Percentiles rank a stretch among this genome's conserved stretches.
phyloP scores from a whole-genome alignment of 345 rosid genomes.

The Balakata baccata region DNA sequence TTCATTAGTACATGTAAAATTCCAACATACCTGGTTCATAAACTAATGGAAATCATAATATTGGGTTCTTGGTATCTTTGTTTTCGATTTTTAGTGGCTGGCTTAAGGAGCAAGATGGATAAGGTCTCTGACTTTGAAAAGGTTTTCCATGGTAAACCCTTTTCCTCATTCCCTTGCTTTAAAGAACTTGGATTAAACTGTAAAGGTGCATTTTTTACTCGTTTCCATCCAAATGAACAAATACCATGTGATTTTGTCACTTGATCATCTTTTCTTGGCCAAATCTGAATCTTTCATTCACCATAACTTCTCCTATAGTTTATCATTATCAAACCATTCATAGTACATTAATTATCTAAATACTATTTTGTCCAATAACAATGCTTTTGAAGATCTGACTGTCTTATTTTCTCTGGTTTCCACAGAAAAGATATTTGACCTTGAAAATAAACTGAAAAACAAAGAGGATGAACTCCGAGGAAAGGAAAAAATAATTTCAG shows the following conservation, averaged over 20 bases:
- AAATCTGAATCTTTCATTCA: neutral
- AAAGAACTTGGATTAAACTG: conserved; percentile 7
- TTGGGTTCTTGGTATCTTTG: conserved; percentile 13
- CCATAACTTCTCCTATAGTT: neutral
- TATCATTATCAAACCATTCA: neutral
- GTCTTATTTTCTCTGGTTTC: conserved; percentile 10
- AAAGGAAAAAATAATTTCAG: conserved; percentile 51
- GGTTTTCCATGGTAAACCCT: conserved; percentile 51
- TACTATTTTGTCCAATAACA: neutral
- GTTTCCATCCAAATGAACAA: neutral
- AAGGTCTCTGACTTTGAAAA: conserved; percentile 49
- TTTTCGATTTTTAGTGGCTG: conserved; percentile 48
- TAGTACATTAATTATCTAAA: neutral
- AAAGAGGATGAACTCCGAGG: conserved; percentile 47
- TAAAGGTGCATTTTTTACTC: neutral
- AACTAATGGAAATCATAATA: conserved; percentile 2
- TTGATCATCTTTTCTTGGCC: neutral
- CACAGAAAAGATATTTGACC: conserved; percentile 54
- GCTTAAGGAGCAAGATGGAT: conserved; percentile 64
- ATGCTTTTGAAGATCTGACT: neutral
- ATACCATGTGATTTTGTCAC: neutral
- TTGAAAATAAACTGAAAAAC: conserved; percentile 48
- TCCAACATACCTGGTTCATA: neutral
- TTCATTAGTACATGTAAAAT: neutral
- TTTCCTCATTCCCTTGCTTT: conserved; percentile 10